These are phyloP conservation scores for Pseudogymnoascus sp. DNA, from an alignment of 2,329 filamentous ascomycete genomes.

Conservation along the genomic window DNA sequence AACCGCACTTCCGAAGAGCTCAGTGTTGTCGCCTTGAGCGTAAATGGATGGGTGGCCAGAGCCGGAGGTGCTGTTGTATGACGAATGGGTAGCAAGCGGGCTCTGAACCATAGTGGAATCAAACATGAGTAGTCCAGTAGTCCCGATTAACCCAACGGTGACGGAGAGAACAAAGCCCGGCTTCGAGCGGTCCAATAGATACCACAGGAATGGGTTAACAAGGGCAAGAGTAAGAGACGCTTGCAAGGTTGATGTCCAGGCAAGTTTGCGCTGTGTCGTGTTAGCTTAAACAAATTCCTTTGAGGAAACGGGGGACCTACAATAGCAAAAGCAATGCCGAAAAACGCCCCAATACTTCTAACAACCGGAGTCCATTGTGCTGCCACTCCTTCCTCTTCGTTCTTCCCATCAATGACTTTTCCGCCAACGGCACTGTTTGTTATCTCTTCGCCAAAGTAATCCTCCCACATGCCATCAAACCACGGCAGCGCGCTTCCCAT, in stretches of 20 bases:
- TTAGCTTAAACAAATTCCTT: slow-evolving; percentile 17
- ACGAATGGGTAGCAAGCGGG: slow-evolving; percentile 15
- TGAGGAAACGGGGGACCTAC: slow-evolving; percentile 45
- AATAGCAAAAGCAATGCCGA: slow-evolving; percentile 73
- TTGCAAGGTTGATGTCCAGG: slow-evolving; percentile 93
- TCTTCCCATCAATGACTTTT: slow-evolving; percentile 21
- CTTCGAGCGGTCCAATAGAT: slow-evolving; percentile 83
- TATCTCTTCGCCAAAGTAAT: slow-evolving; percentile 27
- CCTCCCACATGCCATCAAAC: slow-evolving; percentile 71
- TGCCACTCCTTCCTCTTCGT: slow-evolving; percentile 31
- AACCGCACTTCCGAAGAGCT: slow-evolving; percentile 64
- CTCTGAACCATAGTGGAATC: slow-evolving; percentile 66
- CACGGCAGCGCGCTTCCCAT: slow-evolving; percentile 77
- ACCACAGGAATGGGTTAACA: slow-evolving; percentile 92
- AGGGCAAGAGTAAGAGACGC: slow-evolving; percentile 82
- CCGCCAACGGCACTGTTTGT: slow-evolving; percentile 22
- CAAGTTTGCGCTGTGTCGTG: slow-evolving; percentile 63
- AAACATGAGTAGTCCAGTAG: slow-evolving; percentile 64
- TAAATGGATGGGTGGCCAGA: slow-evolving; percentile 29
- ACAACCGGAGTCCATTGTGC: slow-evolving; percentile 72
- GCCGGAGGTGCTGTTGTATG: slow-evolving; percentile 12
- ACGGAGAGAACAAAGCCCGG: slow-evolving; percentile 76
- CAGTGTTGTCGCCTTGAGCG: slow-evolving; percentile 46
- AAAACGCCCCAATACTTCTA: slow-evolving; percentile 61
- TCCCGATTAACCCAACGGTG: slow-evolving; percentile 66